These are phyloP conservation scores for Silene uniflora DNA, from an alignment of 148 eudicot genomes.

Conservation along the genomic window DNA sequence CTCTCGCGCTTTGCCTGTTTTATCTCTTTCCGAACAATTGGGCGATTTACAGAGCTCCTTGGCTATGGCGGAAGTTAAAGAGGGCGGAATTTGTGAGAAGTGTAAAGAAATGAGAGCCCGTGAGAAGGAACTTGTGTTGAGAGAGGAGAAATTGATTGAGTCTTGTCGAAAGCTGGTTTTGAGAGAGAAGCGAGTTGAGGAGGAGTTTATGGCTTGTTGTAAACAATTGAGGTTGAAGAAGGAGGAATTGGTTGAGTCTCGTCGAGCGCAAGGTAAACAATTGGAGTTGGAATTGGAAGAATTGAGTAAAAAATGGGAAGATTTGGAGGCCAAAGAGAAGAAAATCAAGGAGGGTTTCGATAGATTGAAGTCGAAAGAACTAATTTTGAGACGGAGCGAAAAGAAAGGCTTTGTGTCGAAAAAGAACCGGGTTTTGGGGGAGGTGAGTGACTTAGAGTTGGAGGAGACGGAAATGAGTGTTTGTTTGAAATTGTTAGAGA, in stretches of 20 bases:
- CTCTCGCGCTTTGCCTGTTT: conserved; percentile 3
- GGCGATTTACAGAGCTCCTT: not conserved
- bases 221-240: not conserved
- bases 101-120: not conserved
- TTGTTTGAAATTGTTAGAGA: conserved; percentile 4
- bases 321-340: conserved; percentile 14
- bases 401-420: not conserved
- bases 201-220: conserved; percentile 10
- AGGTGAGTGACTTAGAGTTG: not conserved
- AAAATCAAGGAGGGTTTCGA: not conserved
- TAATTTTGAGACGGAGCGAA: not conserved
- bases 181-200: conserved; percentile 6
- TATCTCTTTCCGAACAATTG: conserved; percentile 5
- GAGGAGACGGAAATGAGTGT: not conserved
- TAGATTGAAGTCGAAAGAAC: conserved; percentile 2
- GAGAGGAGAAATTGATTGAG: conserved; percentile 9
- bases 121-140: not conserved
- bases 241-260: conserved; percentile 11
- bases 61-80: not conserved
- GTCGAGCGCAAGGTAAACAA: not conserved
- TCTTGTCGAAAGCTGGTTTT: not conserved
- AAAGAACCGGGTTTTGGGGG: not conserved
- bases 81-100: not conserved
- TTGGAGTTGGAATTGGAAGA: not conserved
- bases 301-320: conserved; percentile 5